Percentiles rank a stretch among this genome's conserved stretches.
Conservation (phyloP, 768 basidiomycete genomes). For the Lactarius sp. region DNA sequence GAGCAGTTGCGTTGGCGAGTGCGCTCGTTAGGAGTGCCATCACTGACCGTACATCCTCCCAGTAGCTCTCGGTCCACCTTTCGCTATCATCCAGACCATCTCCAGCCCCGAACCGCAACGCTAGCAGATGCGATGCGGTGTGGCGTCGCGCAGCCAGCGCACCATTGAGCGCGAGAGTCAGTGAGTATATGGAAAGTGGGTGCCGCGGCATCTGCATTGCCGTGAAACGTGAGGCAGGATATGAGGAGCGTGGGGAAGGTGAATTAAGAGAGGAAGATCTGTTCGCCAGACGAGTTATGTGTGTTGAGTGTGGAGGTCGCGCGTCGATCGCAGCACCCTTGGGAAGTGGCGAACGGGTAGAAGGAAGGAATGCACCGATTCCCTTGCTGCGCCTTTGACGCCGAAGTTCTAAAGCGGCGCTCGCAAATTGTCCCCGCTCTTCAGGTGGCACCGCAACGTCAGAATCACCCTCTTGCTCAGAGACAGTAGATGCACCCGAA, state of each 20-base stretch:
- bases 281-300: slow-evolving; percentile 20
- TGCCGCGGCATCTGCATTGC: slow-evolving; percentile 55
- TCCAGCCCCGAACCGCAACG: slow-evolving; percentile 55
- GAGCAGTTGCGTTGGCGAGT: slow-evolving; percentile 57
- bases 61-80: slow-evolving; percentile 48
- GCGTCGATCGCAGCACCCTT: slow-evolving; percentile 18
- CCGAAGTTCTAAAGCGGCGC: slow-evolving; percentile 56
- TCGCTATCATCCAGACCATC: slow-evolving; percentile 28
- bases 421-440: slow-evolving; percentile 47
- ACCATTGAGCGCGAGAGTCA: slow-evolving; percentile 57
- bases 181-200: slow-evolving; percentile 59
- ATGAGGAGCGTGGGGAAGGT: slow-evolving; percentile 25
- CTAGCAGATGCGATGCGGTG: slow-evolving; percentile 73
- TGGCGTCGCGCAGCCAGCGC: slow-evolving; percentile 70
- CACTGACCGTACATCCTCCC: slow-evolving; percentile 79
- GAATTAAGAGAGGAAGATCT: slow-evolving; percentile 17
- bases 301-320: slow-evolving; percentile 21
- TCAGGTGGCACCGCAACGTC: slow-evolving; percentile 18
- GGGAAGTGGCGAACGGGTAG: slow-evolving; percentile 31
- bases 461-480: slow-evolving; percentile 10
- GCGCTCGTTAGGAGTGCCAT: slow-evolving; percentile 65
- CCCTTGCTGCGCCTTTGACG: slow-evolving; percentile 48
- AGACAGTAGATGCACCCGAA: background rate
- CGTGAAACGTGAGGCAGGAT: slow-evolving; percentile 55
- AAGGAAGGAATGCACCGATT: slow-evolving; percentile 42